phyloP scores from a whole-genome alignment of 2,329 filamentous ascomycete genomes.

The Cercospora citrullina region DNA sequence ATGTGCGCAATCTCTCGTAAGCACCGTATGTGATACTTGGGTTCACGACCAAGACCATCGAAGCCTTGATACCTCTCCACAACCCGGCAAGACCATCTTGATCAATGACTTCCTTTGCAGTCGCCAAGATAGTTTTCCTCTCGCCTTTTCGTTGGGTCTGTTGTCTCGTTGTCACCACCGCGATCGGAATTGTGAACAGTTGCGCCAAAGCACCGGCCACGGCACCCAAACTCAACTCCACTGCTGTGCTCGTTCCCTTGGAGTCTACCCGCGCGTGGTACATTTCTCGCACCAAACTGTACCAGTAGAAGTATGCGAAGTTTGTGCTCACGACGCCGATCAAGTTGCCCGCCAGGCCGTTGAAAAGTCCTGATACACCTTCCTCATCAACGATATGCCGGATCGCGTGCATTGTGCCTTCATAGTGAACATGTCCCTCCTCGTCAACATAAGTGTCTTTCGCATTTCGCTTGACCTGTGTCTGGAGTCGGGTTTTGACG shows the following conservation, averaged over 20 bases:
- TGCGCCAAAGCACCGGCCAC: constrained; percentile 88
- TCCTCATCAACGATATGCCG: constrained; percentile 79
- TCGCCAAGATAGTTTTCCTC: constrained; percentile 82
- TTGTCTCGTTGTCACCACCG: constrained; percentile 92
- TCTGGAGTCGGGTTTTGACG: constrained; percentile 93
- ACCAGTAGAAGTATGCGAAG: constrained; percentile 99
- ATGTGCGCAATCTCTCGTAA: constrained; percentile 81
- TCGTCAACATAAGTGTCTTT: constrained; percentile 40
- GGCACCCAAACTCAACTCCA: constrained; percentile 83
- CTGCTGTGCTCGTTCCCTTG: constrained; percentile 66
- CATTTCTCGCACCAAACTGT: constrained; percentile 78
- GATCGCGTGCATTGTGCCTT: constrained; percentile 84
- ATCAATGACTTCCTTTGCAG: constrained; percentile 82
- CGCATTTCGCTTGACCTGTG: constrained; percentile 71
- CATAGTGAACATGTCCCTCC: constrained; percentile 70
- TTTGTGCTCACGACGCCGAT: constrained; percentile 95
- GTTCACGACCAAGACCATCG: constrained; percentile 91
- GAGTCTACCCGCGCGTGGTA: constrained; percentile 60
- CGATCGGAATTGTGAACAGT: constrained; percentile 92
- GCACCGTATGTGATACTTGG: constrained; percentile 97
- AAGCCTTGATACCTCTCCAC: constrained; percentile 95
- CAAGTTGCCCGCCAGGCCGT: constrained; percentile 81
- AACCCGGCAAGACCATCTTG: constrained; percentile 87
- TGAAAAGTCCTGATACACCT: constrained; percentile 79
- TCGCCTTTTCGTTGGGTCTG: constrained; percentile 86